These are phyloP conservation scores for Mrakia gelida DNA, from an alignment of 768 basidiomycete genomes.

Conservation along the genomic window DNA sequence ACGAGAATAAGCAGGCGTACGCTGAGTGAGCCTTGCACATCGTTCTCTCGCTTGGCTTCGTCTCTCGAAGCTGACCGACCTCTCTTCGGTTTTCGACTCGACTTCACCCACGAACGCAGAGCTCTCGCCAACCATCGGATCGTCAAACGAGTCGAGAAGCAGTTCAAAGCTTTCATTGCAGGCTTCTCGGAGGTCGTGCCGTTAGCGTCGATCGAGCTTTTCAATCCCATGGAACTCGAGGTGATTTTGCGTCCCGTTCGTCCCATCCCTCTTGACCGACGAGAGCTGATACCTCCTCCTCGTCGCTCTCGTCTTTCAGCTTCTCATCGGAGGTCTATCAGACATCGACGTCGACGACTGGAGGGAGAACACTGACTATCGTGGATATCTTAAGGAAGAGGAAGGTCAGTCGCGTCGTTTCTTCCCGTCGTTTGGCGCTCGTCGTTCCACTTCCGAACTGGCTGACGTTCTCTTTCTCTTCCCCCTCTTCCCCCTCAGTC, in stretches of 20 bases:
- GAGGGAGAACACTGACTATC: constrained; percentile 97
- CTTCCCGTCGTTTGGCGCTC: not conserved
- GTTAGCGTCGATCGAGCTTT: constrained; percentile 93
- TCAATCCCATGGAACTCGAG: constrained; percentile 95
- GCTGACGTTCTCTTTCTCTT: not conserved
- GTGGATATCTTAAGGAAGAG: constrained; percentile 42
- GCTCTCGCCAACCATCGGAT: constrained; percentile 93
- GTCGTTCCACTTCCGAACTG: too few relatives aligned
- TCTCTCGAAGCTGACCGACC: too few relatives aligned
- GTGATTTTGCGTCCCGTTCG: too few relatives aligned
- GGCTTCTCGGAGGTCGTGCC: constrained; percentile 99
- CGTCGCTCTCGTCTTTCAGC: constrained; percentile 36
- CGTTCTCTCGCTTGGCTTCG: not conserved
- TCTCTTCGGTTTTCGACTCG: too few relatives aligned
- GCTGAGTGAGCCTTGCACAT: constrained; percentile 56
- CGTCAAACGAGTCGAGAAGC: constrained; percentile 91
- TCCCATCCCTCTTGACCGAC: too few relatives aligned
- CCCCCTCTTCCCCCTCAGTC: constrained; percentile 10
- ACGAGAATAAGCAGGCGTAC: constrained; percentile 99
- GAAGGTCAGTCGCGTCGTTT: constrained; percentile 34
- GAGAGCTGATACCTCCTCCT: too few relatives aligned
- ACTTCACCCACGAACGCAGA: constrained; percentile 34
- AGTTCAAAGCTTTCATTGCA: constrained; percentile 98
- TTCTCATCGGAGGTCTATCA: constrained; percentile 98
- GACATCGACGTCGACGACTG: constrained; percentile 99